Evolutionary conservation across 164 flowering plant genomes (phyloP).

Genomic region (Sextonia rubra): DNA sequence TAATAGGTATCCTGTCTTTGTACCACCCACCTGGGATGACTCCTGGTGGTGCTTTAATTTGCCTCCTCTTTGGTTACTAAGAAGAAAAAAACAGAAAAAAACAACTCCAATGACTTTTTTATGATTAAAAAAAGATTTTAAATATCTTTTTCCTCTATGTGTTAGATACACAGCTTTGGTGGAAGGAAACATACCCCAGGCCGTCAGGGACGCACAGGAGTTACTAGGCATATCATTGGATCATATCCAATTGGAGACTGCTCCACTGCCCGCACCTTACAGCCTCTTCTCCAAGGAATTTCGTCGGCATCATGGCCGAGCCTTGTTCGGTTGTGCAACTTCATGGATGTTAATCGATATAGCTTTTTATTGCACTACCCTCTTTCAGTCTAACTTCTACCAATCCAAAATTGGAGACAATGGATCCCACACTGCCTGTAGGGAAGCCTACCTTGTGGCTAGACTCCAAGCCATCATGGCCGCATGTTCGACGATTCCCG

Average conservation of each 20-base stretch:
- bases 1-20: too few relatives aligned
- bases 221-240: constrained; percentile 13
- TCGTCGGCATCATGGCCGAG: constrained; percentile 45
- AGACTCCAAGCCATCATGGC: constrained; percentile 44
- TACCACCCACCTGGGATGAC: too few relatives aligned
- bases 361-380: constrained; percentile 55
- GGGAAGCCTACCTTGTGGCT: constrained; percentile 33
- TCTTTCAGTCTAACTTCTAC: constrained; percentile 32
- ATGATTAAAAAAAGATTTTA: too few relatives aligned
- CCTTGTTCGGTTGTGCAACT: constrained; percentile 43
- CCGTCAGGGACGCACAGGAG: constrained; percentile 17
- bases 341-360: constrained; percentile 55
- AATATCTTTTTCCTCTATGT: not conserved
- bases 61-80: too few relatives aligned
- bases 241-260: constrained; percentile 4
- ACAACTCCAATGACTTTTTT: too few relatives aligned
- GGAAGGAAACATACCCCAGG: constrained; percentile 37
- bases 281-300: constrained; percentile 45
- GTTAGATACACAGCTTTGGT: constrained; percentile 68
- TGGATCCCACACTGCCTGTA: constrained; percentile 15
- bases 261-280: constrained; percentile 20
- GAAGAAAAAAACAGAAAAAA: too few relatives aligned
- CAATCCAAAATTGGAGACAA: not conserved
- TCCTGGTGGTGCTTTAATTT: too few relatives aligned
- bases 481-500: constrained; percentile 46